These are phyloP conservation scores for Chaetomium tenue DNA, from an alignment of 495 filamentous ascomycete genomes.

Conservation along the genomic window DNA sequence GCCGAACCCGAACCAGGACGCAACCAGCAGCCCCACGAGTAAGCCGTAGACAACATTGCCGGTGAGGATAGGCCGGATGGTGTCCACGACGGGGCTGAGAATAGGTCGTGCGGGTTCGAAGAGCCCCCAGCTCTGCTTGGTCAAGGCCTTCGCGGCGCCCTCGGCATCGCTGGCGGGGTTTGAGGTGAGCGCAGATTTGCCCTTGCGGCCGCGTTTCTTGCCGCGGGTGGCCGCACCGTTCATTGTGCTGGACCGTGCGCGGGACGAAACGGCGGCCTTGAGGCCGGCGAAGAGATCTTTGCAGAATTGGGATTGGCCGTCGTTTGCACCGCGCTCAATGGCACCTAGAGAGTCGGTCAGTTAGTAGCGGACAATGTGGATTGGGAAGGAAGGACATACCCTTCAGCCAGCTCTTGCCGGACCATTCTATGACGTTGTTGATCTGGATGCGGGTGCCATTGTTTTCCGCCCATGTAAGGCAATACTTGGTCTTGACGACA, in stretches of 20 bases:
- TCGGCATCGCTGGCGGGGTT: conserved; percentile 46
- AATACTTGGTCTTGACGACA: conserved; percentile 86
- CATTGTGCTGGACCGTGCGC: conserved; percentile 48
- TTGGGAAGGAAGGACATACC: conserved; percentile 50
- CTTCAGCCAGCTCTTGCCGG: conserved; percentile 97
- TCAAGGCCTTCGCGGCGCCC: conserved; percentile 45
- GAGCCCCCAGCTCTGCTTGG: conserved; percentile 65
- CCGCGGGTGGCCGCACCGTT: conserved; percentile 39
- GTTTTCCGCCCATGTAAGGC: conserved; percentile 83
- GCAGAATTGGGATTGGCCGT: conserved; percentile 79
- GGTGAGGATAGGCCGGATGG: conserved; percentile 66
- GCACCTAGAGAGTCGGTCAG: conserved; percentile 52
- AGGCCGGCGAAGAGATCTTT: conserved; percentile 71
- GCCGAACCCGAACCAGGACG: conserved; percentile 55
- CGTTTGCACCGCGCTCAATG: conserved; percentile 92
- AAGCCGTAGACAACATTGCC: conserved; percentile 65
- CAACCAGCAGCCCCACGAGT: conserved; percentile 57
- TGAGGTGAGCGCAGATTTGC: conserved; percentile 43
- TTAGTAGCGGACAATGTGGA: neutral
- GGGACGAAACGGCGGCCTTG: conserved; percentile 67
- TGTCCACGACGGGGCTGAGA: conserved; percentile 67
- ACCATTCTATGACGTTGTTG: conserved; percentile 91
- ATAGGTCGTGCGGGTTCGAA: conserved; percentile 72
- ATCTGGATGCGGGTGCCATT: conserved; percentile 80
- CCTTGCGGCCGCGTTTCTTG: conserved; percentile 61